Evolutionary conservation across 2,329 filamentous ascomycete genomes (phyloP).

Genomic region (Kalmusia sp.): DNA sequence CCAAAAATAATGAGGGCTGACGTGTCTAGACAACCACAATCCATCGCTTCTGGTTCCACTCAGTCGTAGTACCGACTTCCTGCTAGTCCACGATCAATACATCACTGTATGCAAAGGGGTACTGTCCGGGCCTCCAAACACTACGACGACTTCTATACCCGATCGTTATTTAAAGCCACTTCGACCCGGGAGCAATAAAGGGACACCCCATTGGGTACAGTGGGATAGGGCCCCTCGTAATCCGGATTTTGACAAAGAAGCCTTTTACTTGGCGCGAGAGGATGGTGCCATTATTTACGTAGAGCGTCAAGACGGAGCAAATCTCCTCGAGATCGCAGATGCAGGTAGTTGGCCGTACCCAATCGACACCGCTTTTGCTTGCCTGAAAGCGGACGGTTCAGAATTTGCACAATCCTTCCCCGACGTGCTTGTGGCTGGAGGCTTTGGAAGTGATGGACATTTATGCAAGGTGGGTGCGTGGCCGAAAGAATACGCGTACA

Average conservation of each 20-base stretch:
- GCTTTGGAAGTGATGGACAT: conserved; percentile 78
- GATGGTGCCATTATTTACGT: conserved; percentile 81
- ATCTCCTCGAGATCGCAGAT: conserved; percentile 49
- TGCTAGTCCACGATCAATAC: conserved; percentile 47
- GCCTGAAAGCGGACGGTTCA: conserved; percentile 58
- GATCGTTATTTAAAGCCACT: conserved; percentile 53
- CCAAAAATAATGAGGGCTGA: conserved; percentile 14
- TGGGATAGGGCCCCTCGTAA: conserved; percentile 81
- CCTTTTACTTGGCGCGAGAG: conserved; percentile 85
- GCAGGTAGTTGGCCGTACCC: conserved; percentile 70
- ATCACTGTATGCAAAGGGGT: conserved; percentile 49
- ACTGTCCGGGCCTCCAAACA: conserved; percentile 47
- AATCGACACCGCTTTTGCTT: conserved; percentile 83
- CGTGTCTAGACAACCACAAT: conserved; percentile 39
- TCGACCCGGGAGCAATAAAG: conserved; percentile 43
- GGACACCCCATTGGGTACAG: conserved; percentile 73
- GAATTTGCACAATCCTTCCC: conserved; percentile 63
- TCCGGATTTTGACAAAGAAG: conserved; percentile 68
- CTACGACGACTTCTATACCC: conserved; percentile 21
- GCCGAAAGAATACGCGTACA: conserved; percentile 53
- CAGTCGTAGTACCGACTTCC: conserved; percentile 47
- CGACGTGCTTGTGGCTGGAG: conserved; percentile 81
- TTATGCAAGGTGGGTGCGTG: conserved; percentile 70
- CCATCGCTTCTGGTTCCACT: conserved; percentile 52
- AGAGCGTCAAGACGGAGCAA: conserved; percentile 61